Conservation (phyloP, 2,329 filamentous ascomycete species). For the Juglanconis juglandina region DNA sequence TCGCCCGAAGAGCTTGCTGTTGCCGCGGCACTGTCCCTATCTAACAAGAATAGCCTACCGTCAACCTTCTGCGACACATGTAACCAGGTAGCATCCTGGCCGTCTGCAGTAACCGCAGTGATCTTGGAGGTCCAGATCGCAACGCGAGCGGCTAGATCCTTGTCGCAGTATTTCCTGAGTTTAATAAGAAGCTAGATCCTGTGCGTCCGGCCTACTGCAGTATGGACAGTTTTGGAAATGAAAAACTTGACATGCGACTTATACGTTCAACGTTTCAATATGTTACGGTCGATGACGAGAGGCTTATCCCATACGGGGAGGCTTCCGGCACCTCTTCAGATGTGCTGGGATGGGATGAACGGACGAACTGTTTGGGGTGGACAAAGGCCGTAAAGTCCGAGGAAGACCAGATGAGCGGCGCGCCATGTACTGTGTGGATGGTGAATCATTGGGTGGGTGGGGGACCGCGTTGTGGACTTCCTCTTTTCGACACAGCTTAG, state of each 20-base stretch:
- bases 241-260: not conserved
- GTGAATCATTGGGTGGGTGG: constrained; percentile 7
- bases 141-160: not conserved
- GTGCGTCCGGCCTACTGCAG: not conserved
- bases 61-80: not conserved
- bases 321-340: too few species aligned
- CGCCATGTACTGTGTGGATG: not conserved
- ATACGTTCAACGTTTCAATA: constrained; percentile 1
- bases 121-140: too few species aligned
- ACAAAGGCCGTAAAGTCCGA: not conserved
- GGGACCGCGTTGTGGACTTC: not conserved
- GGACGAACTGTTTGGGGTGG: not conserved
- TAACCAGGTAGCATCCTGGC: not conserved
- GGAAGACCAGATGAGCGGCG: not conserved
- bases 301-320: not conserved
- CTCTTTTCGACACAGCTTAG: not conserved
- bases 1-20: too few species aligned
- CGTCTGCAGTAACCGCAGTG: too few species aligned
- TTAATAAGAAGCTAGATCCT: constrained; percentile 2
- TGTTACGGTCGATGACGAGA: not conserved
- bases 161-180: not conserved
- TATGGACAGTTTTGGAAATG: not conserved
- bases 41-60: not conserved
- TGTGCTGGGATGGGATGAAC: too few species aligned
- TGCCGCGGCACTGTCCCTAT: not conserved